Evolutionary conservation across 768 basidiomycete genomes (phyloP).

Genomic region (Lactarius akahatsu): DNA sequence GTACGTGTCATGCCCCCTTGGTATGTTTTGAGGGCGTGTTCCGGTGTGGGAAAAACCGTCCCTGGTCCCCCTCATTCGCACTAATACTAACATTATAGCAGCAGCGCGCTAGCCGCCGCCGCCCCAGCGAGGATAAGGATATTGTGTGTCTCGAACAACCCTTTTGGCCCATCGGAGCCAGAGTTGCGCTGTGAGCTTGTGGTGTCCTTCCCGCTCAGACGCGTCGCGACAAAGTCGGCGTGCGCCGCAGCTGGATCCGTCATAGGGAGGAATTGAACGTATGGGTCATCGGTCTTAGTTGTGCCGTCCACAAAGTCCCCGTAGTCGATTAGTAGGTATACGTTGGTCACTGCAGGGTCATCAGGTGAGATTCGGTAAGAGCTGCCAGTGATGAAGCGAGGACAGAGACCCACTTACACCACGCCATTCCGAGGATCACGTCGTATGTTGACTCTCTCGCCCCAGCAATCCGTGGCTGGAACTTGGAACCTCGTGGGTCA

Average conservation of each 20-base stretch:
- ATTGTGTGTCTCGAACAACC: constrained; percentile 14
- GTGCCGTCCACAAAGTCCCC: constrained; percentile 56
- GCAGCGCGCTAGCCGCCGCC: not conserved
- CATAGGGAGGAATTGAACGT: constrained; percentile 58
- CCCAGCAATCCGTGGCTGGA: constrained; percentile 63
- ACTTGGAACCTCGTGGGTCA: constrained; percentile 41
- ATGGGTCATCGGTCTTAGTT: constrained; percentile 45
- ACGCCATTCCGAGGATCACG: constrained; percentile 71
- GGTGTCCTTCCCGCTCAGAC: constrained; percentile 12
- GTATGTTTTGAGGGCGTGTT: no score
- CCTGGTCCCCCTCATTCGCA: no score
- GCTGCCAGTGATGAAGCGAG: not conserved
- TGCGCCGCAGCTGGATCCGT: constrained; percentile 38
- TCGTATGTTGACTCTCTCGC: constrained; percentile 53
- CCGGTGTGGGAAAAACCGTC: no score
- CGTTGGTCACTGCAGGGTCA: constrained; percentile 55
- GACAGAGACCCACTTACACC: constrained; percentile 44
- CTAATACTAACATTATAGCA: not conserved
- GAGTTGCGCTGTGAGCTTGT: not conserved
- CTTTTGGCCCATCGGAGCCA: not conserved
- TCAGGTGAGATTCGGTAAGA: not conserved
- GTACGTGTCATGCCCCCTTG: no score
- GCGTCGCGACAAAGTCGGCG: constrained; percentile 17
- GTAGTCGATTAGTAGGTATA: constrained; percentile 61
- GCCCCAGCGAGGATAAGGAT: constrained; percentile 8